These are phyloP conservation scores for Zalaria obscura DNA, from an alignment of 2,329 filamentous ascomycete genomes.

Conservation along the genomic window DNA sequence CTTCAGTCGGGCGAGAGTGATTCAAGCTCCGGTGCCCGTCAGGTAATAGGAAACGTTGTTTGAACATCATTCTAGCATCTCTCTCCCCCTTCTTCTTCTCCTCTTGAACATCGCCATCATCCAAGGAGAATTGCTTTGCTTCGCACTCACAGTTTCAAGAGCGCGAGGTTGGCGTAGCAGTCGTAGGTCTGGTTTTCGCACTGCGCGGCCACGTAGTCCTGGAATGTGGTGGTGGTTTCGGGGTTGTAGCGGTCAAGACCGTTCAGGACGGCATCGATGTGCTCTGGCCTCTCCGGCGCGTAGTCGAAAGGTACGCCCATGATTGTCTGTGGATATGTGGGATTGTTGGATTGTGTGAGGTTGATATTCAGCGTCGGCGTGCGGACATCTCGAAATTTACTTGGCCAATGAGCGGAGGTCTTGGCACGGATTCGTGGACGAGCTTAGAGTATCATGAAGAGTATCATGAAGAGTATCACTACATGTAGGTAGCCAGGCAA, in stretches of 20 bases:
- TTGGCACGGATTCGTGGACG: too few species aligned
- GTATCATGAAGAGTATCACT: too few species aligned
- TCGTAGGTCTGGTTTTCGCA: constrained; percentile 92
- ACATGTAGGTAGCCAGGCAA: too few species aligned
- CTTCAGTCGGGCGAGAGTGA: constrained; percentile 47
- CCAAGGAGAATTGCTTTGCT: constrained; percentile 1
- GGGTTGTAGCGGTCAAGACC: constrained; percentile 98
- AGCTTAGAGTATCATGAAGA: too few species aligned
- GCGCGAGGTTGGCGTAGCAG: constrained; percentile 88
- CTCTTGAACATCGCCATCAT: background rate
- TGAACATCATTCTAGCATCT: constrained; percentile 47
- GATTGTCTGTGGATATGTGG: constrained; percentile 1
- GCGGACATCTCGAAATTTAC: too few species aligned
- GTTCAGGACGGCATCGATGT: constrained; percentile 88
- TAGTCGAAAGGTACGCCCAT: constrained; percentile 58
- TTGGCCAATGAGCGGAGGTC: too few species aligned
- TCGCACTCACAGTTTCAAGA: constrained; percentile 83
- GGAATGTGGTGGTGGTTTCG: constrained; percentile 83
- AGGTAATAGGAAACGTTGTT: constrained; percentile 97
- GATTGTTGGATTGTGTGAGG: too few species aligned
- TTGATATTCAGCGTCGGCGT: too few species aligned
- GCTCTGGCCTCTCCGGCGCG: constrained; percentile 78
- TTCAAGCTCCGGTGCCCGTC: constrained; percentile 47
- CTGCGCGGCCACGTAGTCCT: constrained; percentile 87
- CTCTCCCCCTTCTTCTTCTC: background rate